These are phyloP conservation scores for Verticillium longisporum DNA, from an alignment of 2,329 filamentous ascomycete species.

Conservation along the genomic window DNA sequence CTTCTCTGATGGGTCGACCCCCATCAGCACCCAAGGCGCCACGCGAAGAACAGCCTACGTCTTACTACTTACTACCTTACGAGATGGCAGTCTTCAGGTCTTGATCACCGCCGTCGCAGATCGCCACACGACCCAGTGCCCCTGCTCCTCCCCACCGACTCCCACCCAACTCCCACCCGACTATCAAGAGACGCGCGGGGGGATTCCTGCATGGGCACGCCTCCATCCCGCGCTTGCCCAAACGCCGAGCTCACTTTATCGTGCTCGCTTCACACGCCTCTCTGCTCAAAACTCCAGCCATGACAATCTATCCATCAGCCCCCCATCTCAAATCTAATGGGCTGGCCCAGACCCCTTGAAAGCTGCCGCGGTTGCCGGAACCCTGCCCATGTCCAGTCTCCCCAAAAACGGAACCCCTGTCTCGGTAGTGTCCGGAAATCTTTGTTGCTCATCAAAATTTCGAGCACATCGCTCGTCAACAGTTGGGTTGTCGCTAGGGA, in stretches of 20 bases:
- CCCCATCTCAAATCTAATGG: background rate
- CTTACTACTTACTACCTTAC: too few species aligned
- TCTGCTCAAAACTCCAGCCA: background rate
- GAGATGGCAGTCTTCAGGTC: too few species aligned
- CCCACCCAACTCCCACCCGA: background rate
- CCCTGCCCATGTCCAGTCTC: background rate
- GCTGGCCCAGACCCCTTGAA: too few species aligned
- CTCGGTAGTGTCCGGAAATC: background rate
- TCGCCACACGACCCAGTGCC: background rate
- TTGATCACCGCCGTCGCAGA: background rate
- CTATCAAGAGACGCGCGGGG: background rate
- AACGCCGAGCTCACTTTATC: background rate
- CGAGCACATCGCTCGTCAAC: background rate
- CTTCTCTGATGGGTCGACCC: too few species aligned
- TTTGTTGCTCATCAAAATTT: background rate
- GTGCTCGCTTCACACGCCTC: background rate
- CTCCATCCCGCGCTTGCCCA: background rate
- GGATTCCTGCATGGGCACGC: background rate
- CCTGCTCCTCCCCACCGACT: background rate
- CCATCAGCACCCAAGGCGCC: too few species aligned
- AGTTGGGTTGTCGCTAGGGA: background rate
- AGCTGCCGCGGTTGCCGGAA: background rate
- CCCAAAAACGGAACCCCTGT: background rate
- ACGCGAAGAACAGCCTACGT: too few species aligned
- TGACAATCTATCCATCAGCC: background rate